Conservation (phyloP, 345 rosid species). For the Alliaria petiolata region DNA sequence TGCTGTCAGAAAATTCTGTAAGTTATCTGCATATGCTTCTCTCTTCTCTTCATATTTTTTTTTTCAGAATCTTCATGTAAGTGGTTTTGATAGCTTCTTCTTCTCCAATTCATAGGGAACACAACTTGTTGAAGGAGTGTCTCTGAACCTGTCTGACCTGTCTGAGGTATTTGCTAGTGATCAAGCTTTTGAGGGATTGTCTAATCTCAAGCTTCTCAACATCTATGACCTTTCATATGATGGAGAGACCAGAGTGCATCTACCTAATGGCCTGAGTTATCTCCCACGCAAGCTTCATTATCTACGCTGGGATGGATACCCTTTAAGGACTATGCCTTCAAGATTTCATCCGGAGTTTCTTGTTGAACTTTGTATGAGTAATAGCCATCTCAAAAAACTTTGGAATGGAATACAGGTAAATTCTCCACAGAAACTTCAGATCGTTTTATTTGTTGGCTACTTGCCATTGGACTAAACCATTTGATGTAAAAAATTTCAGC, state of each 20-base stretch:
- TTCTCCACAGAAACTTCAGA: neutral
- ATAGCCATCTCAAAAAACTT: slow-evolving; percentile 28
- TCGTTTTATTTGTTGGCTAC: neutral
- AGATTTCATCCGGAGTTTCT: slow-evolving; percentile 22
- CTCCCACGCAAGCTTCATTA: slow-evolving; percentile 28
- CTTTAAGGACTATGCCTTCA: slow-evolving; percentile 32
- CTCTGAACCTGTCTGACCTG: slow-evolving; percentile 14
- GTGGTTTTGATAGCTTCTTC: slow-evolving; percentile 1
- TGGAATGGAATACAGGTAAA: slow-evolving; percentile 31
- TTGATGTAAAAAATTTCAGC: neutral
- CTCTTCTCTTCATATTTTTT: neutral
- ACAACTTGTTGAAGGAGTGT: slow-evolving; percentile 24
- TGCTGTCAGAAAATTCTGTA: slow-evolving; percentile 22
- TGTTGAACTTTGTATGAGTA: slow-evolving; percentile 25
- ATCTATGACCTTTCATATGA: slow-evolving; percentile 21
- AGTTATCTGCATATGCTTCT: slow-evolving; percentile 9
- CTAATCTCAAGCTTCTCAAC: slow-evolving; percentile 27
- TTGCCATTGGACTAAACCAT: neutral
- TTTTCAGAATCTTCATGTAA: slow-evolving; percentile 1
- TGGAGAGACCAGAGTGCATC: slow-evolving; percentile 24
- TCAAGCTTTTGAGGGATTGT: slow-evolving; percentile 22
- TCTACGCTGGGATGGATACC: slow-evolving; percentile 34
- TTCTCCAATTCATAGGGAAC: slow-evolving; percentile 27
- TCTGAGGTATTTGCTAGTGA: neutral
- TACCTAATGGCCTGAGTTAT: slow-evolving; percentile 13